Evolutionary conservation across 2,329 filamentous ascomycete genomes (phyloP), one percentile per base, ranked within the genome.

Genomic region (Penicillium sp.): DNA sequence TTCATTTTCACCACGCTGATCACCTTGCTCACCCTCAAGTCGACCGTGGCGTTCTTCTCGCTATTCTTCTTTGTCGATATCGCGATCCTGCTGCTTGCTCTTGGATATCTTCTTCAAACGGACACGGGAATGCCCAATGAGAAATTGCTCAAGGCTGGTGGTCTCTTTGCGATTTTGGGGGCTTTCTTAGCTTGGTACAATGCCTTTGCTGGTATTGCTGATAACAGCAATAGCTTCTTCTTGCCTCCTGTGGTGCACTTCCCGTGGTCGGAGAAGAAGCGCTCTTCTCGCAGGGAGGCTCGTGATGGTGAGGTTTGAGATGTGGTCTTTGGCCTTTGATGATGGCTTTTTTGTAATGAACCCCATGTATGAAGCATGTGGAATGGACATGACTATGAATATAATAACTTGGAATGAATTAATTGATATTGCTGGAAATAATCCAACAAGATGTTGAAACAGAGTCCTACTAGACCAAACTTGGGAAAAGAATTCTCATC

Each of bases 1-100:
- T 91, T 89, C 77, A 90, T 92, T 74, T 92, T 92, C 77, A 92
- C 89, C 34, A 86, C 84, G 45, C 71, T 92, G 46, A 75, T 91
- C 54, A 79, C 90, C 27, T 62, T 91, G 38, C 87, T 85, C 77
- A 92, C 89, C 0, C 77, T 92, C 43, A 84, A 85, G 60, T 91
- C 88, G 2, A 90, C 87, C 39, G 77, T 91, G 63, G 87, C 87
- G 59, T 91, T 92, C 80, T 90, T 87, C 78, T 67, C 79, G 11
- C 82, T 92, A 29, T 92, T 92, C 79, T 82, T 91, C 71, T 83
- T 81, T 44, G 86, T 92, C 54, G 88, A 91, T 70, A 66, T 91
- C 13, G 83, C 87, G 52, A 90, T 91, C 75, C 78, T 92, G 55
- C 81, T 89, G 69, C 82, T 92, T 29, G 82, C 83, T 11, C 81